Conservation (phyloP, 768 basidiomycete species). For the Glaciozyma antarctica region DNA sequence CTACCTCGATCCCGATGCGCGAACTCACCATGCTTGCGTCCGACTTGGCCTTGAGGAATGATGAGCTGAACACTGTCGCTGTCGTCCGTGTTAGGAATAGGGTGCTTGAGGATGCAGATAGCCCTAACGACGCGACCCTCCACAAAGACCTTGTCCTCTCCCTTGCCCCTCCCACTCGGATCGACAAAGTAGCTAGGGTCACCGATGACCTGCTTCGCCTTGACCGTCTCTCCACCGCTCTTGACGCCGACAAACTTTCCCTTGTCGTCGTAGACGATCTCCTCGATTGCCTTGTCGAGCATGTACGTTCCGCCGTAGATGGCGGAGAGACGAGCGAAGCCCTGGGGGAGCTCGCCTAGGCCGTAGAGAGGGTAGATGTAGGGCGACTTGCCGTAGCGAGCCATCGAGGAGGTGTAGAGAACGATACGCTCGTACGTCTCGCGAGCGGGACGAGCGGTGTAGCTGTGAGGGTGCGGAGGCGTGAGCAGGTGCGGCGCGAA, state of each 20-base stretch:
- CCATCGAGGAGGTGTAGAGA: constrained; percentile 96
- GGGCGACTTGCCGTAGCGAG: constrained; percentile 96
- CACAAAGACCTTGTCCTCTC: constrained; percentile 66
- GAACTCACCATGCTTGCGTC: constrained; percentile 71
- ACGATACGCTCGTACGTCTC: constrained; percentile 87
- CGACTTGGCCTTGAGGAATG: constrained; percentile 97
- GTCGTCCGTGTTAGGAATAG: constrained; percentile 94
- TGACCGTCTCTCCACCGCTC: constrained; percentile 80
- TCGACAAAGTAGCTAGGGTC: constrained; percentile 90
- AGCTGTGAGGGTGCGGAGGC: constrained; percentile 47
- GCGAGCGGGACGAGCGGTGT: constrained; percentile 84
- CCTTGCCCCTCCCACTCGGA: constrained; percentile 57
- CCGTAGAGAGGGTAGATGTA: constrained; percentile 99
- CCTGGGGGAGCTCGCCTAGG: constrained; percentile 95
- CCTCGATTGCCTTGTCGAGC: constrained; percentile 89
- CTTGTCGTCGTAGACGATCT: constrained; percentile 71
- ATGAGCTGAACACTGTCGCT: constrained; percentile 93
- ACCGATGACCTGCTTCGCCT: constrained; percentile 94
- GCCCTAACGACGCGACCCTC: constrained; percentile 90
- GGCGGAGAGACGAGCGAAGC: constrained; percentile 93
- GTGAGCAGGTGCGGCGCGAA: neutral
- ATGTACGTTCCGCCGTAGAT: constrained; percentile 99
- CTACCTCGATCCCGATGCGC: neutral
- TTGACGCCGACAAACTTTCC: constrained; percentile 92
- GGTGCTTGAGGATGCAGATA: constrained; percentile 95